These are phyloP conservation scores for Fusarium vanettenii DNA, from an alignment of 2,329 filamentous ascomycete species.

Conservation along the genomic window DNA sequence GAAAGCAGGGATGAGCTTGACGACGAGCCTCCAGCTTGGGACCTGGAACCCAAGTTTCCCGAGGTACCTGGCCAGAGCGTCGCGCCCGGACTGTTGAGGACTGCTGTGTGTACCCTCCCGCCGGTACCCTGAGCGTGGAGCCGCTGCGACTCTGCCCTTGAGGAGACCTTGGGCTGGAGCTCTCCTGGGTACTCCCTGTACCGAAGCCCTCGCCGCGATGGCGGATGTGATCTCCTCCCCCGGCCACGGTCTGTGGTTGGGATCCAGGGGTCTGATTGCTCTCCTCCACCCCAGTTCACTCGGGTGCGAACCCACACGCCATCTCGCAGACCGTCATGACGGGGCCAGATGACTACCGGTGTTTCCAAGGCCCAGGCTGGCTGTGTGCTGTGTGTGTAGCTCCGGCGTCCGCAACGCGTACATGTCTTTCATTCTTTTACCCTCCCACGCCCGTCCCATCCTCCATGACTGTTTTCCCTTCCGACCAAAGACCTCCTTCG, in stretches of 20 bases:
- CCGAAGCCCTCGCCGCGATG: slow-evolving; percentile 22
- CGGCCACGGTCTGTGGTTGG: slow-evolving; percentile 31
- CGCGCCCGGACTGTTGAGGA: slow-evolving; percentile 6
- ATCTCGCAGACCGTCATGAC: slow-evolving; percentile 45
- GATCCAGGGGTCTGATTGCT: slow-evolving; percentile 43
- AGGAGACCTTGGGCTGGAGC: slow-evolving; percentile 23
- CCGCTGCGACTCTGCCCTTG: slow-evolving; percentile 29
- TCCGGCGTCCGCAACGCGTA: slow-evolving; percentile 30
- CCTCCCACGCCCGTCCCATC: slow-evolving; percentile 48
- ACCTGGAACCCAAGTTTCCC: slow-evolving; percentile 39
- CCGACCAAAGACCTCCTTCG: slow-evolving; percentile 47
- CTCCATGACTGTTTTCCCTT: slow-evolving; percentile 42
- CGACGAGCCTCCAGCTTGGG: slow-evolving; percentile 33
- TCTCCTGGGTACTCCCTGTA: slow-evolving; percentile 17
- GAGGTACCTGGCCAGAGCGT: slow-evolving; percentile 40
- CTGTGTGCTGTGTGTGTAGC: slow-evolving; percentile 15
- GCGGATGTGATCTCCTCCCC: slow-evolving; percentile 39
- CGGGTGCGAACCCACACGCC: slow-evolving; percentile 46
- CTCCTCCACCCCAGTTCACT: slow-evolving; percentile 42
- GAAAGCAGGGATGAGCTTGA: slow-evolving; percentile 35
- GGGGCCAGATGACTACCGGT: slow-evolving; percentile 43
- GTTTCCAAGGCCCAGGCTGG: slow-evolving; percentile 35
- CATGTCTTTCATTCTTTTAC: slow-evolving; percentile 52
- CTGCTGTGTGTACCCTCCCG: slow-evolving; percentile 21
- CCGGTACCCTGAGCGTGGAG: slow-evolving; percentile 21